A percentile compares a stretch with the other conserved stretches of the same genome.
phyloP scores from a whole-genome alignment of 768 basidiomycete species.

The Mycena maculata region DNA sequence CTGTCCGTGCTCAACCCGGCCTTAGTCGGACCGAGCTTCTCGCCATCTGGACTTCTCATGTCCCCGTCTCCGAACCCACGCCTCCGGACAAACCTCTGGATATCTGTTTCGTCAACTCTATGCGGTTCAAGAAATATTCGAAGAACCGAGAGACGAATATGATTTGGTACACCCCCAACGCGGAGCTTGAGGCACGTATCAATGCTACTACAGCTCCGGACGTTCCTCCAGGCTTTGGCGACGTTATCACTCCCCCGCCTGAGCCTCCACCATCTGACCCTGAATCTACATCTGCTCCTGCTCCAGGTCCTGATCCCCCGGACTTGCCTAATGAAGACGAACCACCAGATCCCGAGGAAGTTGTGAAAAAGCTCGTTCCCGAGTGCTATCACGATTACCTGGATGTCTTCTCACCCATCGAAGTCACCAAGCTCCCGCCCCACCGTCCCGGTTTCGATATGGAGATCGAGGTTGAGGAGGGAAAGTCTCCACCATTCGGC shows the following conservation, averaged over 20 bases:
- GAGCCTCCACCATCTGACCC: background rate
- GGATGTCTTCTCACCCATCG: conserved; percentile 38
- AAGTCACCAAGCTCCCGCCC: conserved; percentile 42
- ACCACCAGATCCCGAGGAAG: background rate
- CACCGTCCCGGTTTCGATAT: conserved; percentile 49
- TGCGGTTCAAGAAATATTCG: conserved; percentile 37
- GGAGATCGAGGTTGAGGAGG: conserved; percentile 48
- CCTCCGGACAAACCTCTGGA: conserved; percentile 29
- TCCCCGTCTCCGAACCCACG: conserved; percentile 10
- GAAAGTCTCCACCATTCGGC: conserved; percentile 46
- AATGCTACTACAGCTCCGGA: conserved; percentile 3
- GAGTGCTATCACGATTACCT: background rate
- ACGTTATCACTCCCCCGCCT: conserved; percentile 13
- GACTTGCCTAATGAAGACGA: background rate
- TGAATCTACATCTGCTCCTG: too few relatives aligned
- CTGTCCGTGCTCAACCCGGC: conserved; percentile 12
- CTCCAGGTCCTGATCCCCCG: background rate
- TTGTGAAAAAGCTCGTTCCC: background rate
- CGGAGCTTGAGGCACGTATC: conserved; percentile 5
- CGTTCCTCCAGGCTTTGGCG: conserved; percentile 11
- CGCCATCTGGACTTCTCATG: conserved; percentile 26
- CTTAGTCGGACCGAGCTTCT: conserved; percentile 28
- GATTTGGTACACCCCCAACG: conserved; percentile 20
- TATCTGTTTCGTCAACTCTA: conserved; percentile 31
- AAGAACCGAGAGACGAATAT: conserved; percentile 27